Conservation (phyloP, 2,329 filamentous ascomycete genomes). For the Trichoderma simmonsii region DNA sequence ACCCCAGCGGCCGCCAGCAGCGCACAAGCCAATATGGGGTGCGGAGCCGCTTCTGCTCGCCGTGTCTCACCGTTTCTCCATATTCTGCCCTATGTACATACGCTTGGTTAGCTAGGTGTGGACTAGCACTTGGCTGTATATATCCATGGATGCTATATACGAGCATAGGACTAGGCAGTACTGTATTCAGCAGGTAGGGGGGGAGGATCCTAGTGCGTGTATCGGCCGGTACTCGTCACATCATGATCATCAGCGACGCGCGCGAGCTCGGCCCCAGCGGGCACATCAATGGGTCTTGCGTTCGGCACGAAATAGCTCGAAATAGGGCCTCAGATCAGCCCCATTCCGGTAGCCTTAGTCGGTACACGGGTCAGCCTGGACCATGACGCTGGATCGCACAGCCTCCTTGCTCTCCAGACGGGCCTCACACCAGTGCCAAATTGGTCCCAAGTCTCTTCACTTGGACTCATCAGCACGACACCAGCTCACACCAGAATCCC, state of each 20-base stretch:
- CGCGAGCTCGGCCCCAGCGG: conserved; percentile 12
- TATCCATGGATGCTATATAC: neutral
- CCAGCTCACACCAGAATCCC: neutral
- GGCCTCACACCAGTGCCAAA: neutral
- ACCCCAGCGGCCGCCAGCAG: conserved; percentile 14
- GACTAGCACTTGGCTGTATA: neutral
- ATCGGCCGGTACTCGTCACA: conserved; percentile 17
- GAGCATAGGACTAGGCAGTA: neutral
- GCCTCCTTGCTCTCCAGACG: neutral
- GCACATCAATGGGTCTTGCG: conserved; percentile 17
- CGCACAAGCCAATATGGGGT: conserved; percentile 16
- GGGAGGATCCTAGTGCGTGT: neutral
- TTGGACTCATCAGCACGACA: neutral
- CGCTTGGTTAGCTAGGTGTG: neutral
- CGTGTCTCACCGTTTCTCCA: conserved; percentile 18
- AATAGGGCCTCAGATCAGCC: conserved; percentile 14
- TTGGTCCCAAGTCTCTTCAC: neutral
- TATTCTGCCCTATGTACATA: conserved; percentile 5
- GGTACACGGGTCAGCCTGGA: neutral
- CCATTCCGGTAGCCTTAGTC: conserved; percentile 11
- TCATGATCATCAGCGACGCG: conserved; percentile 16
- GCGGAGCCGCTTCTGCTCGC: conserved; percentile 19
- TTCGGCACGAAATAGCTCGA: conserved; percentile 16
- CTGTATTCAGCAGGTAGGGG: neutral
- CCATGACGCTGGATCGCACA: conserved; percentile 10